A percentile compares a stretch with the other conserved stretches of the same genome.
phyloP scores from a whole-genome alignment of 345 rosid species.

The Euphorbia lathyris region DNA sequence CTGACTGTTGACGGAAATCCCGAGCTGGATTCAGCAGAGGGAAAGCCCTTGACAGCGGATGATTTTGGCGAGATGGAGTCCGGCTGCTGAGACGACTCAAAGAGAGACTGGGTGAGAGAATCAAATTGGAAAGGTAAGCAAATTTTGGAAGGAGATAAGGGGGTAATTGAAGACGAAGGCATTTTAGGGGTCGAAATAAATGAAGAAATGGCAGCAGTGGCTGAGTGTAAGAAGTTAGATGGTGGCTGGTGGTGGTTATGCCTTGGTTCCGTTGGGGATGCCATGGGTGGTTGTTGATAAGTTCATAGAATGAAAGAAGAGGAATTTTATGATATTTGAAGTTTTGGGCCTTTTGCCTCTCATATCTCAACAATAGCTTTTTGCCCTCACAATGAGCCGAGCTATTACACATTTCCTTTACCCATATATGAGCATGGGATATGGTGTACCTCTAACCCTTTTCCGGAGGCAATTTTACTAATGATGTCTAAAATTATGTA shows the following conservation, averaged over 20 bases:
- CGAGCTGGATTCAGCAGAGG: slow-evolving; percentile 48
- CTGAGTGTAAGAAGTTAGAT: slow-evolving; percentile 42
- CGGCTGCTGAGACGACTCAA: slow-evolving; percentile 31
- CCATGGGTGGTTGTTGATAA: slow-evolving; percentile 29
- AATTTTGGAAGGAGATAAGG: slow-evolving; percentile 39
- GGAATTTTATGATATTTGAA: neutral
- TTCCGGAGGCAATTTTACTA: no score
- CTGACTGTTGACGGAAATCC: slow-evolving; percentile 77
- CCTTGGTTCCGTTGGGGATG: slow-evolving; percentile 36
- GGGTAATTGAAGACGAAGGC: slow-evolving; percentile 30
- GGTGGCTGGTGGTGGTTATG: slow-evolving; percentile 21
- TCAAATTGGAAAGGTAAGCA: slow-evolving; percentile 49
- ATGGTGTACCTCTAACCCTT: no score
- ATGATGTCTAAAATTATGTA: no score
- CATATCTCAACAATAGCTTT: no score
- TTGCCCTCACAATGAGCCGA: no score
- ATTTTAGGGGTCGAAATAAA: slow-evolving; percentile 36
- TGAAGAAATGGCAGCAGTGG: slow-evolving; percentile 40
- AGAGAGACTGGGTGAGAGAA: slow-evolving; percentile 17
- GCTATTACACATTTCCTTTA: no score
- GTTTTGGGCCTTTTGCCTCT: neutral
- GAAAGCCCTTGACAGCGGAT: slow-evolving; percentile 39
- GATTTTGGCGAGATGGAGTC: slow-evolving; percentile 48
- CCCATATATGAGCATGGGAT: no score
- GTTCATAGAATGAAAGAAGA: neutral